Evolutionary conservation across 768 basidiomycete species (phyloP).

Genomic region (Phanerochaete sordida): DNA sequence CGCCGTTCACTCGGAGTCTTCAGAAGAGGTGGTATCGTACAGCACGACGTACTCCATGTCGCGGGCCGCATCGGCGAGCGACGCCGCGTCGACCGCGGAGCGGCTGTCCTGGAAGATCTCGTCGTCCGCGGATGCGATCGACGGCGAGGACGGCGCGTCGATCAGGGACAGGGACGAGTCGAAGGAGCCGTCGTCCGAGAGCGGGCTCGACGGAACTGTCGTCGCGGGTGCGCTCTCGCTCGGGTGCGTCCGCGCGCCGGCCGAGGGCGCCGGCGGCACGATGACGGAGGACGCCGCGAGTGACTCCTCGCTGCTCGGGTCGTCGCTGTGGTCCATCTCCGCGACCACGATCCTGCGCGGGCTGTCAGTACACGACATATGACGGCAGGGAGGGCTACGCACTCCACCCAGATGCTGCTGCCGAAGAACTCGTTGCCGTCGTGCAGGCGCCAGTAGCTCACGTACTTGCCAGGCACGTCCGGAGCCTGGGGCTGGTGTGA

Average conservation of each 20-base stretch:
- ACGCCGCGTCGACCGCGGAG: conserved; percentile 26
- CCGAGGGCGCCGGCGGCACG: conserved; percentile 48
- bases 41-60: conserved; percentile 67
- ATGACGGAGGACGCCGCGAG: conserved; percentile 68
- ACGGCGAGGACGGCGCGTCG: conserved; percentile 50
- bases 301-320: conserved; percentile 40
- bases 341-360: conserved; percentile 59
- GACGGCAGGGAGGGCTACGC: conserved; percentile 26
- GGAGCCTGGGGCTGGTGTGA: conserved; percentile 49
- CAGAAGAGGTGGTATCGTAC: conserved; percentile 62
- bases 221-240: conserved; percentile 15
- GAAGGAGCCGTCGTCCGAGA: conserved; percentile 32
- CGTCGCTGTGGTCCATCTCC: conserved; percentile 33
- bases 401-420: conserved; percentile 79
- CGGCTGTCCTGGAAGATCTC: conserved; percentile 60
- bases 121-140: conserved; percentile 41
- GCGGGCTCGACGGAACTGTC: conserved; percentile 24
- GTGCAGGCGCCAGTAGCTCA: conserved; percentile 72
- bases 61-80: conserved; percentile 16
- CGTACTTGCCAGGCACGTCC: conserved; percentile 66
- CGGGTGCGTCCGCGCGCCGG: conserved; percentile 11
- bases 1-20: conserved; percentile 29
- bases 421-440: conserved; percentile 64
- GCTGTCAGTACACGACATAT: not conserved
- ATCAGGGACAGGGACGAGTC: conserved; percentile 54